A percentile compares a stretch with the other conserved stretches of the same genome.
These are phyloP conservation scores for Thelonectria discophora DNA, from an alignment of 2,329 filamentous ascomycete genomes.

Conservation along the genomic window DNA sequence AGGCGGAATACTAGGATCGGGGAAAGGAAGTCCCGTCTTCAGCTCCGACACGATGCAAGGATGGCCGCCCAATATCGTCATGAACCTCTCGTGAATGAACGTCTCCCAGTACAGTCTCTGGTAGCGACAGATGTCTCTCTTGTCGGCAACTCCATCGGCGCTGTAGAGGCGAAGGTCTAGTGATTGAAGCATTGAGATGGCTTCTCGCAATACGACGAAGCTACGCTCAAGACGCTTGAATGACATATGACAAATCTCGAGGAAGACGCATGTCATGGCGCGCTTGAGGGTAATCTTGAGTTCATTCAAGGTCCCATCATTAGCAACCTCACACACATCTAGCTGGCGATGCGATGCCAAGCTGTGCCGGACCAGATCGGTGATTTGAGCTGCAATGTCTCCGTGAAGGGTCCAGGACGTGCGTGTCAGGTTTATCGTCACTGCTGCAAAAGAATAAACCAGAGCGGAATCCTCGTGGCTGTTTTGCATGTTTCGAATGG, in stretches of 20 bases:
- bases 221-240: slow-evolving; percentile 58
- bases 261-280: slow-evolving; percentile 61
- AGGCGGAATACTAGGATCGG: slow-evolving; percentile 47
- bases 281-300: slow-evolving; percentile 54
- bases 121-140: slow-evolving; percentile 31
- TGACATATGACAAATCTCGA: slow-evolving; percentile 61
- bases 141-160: slow-evolving; percentile 23
- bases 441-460: slow-evolving; percentile 48
- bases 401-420: slow-evolving; percentile 42
- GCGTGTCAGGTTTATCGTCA: slow-evolving; percentile 49
- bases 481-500: slow-evolving; percentile 47
- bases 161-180: slow-evolving; percentile 30
- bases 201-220: slow-evolving; percentile 61
- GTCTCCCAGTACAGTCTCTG: slow-evolving; percentile 65
- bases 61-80: slow-evolving; percentile 61
- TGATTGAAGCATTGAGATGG: slow-evolving; percentile 49
- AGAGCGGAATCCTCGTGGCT: slow-evolving; percentile 48
- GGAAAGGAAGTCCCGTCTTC: slow-evolving; percentile 41
- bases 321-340: slow-evolving; percentile 41
- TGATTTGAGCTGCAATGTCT: slow-evolving; percentile 45
- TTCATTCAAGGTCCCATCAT: slow-evolving; percentile 49
- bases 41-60: slow-evolving; percentile 49
- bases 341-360: slow-evolving; percentile 42
- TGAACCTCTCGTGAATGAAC: slow-evolving; percentile 65
- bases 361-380: slow-evolving; percentile 40